Conservation (phyloP, 2,329 filamentous ascomycete species). For the Fusarium burgessii region DNA sequence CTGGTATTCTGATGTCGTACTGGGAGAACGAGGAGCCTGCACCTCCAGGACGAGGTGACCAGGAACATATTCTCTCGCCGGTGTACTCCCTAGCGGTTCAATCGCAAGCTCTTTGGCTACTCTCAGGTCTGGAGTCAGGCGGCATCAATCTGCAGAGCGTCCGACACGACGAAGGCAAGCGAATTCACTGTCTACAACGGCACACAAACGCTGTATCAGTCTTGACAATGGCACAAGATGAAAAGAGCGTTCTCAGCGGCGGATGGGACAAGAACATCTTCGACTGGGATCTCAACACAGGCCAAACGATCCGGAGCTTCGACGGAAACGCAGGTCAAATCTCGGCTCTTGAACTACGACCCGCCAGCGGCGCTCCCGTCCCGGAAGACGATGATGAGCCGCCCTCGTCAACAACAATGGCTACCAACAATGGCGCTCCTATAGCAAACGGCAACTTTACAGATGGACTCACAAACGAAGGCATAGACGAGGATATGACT, state of each 20-base stretch:
- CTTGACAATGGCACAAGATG: slow-evolving; percentile 83
- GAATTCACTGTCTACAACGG: slow-evolving; percentile 82
- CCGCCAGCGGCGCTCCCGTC: slow-evolving; percentile 79
- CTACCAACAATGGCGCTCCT: slow-evolving; percentile 77
- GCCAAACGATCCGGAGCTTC: slow-evolving; percentile 80
- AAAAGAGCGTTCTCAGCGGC: slow-evolving; percentile 87
- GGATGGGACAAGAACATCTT: slow-evolving; percentile 96
- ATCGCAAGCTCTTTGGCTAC: slow-evolving; percentile 88
- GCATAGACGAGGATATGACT: slow-evolving; percentile 24
- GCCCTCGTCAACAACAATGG: slow-evolving; percentile 74
- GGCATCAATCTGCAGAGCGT: slow-evolving; percentile 94
- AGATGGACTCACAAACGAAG: slow-evolving; percentile 41
- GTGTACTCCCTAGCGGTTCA: slow-evolving; percentile 96
- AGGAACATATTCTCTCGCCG: slow-evolving; percentile 79
- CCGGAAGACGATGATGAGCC: slow-evolving; percentile 77
- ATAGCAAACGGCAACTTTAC: slow-evolving; percentile 62
- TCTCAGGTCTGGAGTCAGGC: slow-evolving; percentile 91
- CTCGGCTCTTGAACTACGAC: slow-evolving; percentile 86
- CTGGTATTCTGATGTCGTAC: slow-evolving; percentile 92
- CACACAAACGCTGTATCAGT: slow-evolving; percentile 95
- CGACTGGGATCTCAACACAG: slow-evolving; percentile 95
- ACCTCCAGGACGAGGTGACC: slow-evolving; percentile 56
- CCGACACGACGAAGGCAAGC: slow-evolving; percentile 92
- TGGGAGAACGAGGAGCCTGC: slow-evolving; percentile 95
- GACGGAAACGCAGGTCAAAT: slow-evolving; percentile 85